phyloP scores from a whole-genome alignment of 108 stramenopile genomes.

The Nannochloropsis gaditana region DNA sequence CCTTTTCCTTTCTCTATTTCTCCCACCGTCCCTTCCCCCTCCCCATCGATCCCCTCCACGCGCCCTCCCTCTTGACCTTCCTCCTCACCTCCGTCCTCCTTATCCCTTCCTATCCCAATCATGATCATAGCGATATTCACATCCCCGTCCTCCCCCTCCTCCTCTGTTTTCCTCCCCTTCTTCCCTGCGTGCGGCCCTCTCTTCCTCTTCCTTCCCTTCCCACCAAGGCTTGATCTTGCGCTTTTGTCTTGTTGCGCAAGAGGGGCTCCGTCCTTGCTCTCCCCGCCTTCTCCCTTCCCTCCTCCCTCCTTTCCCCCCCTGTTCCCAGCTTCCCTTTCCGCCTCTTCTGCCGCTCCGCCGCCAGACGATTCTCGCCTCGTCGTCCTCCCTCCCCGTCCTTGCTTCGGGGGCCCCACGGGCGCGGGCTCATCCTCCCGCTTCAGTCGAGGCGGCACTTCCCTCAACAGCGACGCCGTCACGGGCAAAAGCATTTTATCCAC shows the following conservation, averaged over 20 bases:
- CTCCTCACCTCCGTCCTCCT: neutral
- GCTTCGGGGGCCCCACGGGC: neutral
- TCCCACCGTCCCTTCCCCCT: neutral
- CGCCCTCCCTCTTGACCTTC: neutral
- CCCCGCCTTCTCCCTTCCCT: neutral
- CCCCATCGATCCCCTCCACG: neutral
- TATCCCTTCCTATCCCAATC: neutral
- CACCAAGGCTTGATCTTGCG: neutral
- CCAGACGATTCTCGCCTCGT: neutral
- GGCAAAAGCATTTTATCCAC: slow-evolving; percentile 4
- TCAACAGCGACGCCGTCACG: neutral
- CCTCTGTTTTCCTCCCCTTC: neutral
- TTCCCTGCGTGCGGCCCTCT: neutral
- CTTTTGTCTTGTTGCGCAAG: neutral
- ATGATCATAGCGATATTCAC: neutral
- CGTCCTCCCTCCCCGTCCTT: neutral
- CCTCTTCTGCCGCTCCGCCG: neutral
- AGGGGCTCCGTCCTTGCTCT: neutral
- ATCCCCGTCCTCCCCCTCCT: neutral
- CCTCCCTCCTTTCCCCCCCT: neutral
- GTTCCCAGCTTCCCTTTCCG: neutral
- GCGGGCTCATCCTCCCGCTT: neutral
- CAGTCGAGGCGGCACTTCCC: neutral
- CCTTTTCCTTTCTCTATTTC: neutral
- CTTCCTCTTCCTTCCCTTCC: neutral